Evolutionary conservation across 148 eudicot genomes (phyloP), one percentile per base, ranked within the genome.

Genomic region (Polygonum maritimum): DNA sequence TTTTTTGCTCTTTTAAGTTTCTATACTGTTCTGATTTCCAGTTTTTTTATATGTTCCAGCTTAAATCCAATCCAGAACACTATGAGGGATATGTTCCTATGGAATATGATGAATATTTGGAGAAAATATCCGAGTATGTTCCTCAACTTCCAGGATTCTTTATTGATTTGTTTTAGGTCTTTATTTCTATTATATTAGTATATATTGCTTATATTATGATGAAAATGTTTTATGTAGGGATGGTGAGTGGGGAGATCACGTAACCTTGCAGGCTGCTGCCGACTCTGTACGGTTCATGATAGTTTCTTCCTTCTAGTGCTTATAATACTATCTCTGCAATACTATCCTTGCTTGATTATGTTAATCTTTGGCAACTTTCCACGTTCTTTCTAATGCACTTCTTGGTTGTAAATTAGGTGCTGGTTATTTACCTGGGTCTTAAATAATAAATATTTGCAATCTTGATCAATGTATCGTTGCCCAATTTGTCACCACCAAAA

Each of bases 1-100:
- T 54, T 54, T 5, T 52, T 52, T 52, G 19, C n/a, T 22, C 31
- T 58, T 58, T 33, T 9, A 58, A 58, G 36, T 8, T 58, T 36
- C 44, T 65, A 36, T 35, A n/a, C n/a, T 40, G 74, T 71, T 71
- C 26, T 71, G 33, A 72, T 2, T 44, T 72, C 54, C 52, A 44
- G 31, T n/a, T 19, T 70, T 71, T n/a, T 45, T 71, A 0, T 40
- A 71, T 45, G 80, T 78, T 41, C 77, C 90, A 94, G 98, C 98
- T 94, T n/a, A 89, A 88, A 77, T 84, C 91, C 55, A 88, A 89
- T 47, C 86, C 86, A 71, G 91, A 88, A 62, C 31, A 75, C 78
- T 94, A 94, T n/a, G 94, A 91, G 83, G 98, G 89, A 75, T 93
- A 93, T 79, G 98, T 93, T 75, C 90, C 98, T 48, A 93, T 93